These are phyloP conservation scores for Backusella morwellensis DNA, from an alignment of 192 early-diverging fungal genomes.

Conservation along the genomic window DNA sequence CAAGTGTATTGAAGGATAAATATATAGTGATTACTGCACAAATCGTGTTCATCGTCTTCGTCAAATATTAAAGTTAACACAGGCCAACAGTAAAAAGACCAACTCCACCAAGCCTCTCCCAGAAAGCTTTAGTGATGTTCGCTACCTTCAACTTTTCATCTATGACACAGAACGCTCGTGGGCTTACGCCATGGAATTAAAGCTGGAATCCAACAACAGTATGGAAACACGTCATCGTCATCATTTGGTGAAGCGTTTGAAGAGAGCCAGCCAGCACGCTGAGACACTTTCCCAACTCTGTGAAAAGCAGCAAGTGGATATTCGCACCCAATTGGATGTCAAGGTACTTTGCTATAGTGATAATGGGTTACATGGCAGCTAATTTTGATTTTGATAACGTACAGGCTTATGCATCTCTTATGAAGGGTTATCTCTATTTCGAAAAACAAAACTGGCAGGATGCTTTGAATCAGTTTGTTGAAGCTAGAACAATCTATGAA, in stretches of 20 bases:
- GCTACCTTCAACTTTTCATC: constrained; percentile 59
- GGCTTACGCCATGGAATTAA: constrained; percentile 79
- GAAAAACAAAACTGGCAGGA: constrained; percentile 69
- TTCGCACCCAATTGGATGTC: constrained; percentile 51
- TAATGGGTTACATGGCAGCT: no score
- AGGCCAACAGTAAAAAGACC: constrained; percentile 47
- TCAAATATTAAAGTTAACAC: constrained; percentile 46
- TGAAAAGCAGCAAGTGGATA: constrained; percentile 46
- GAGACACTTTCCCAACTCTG: constrained; percentile 46
- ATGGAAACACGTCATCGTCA: constrained; percentile 65
- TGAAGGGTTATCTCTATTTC: constrained; percentile 65
- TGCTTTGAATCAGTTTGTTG: constrained; percentile 60
- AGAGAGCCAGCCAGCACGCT: constrained; percentile 57
- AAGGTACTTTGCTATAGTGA: constrained; percentile 33
- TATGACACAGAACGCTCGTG: constrained; percentile 75
- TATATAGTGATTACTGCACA: constrained; percentile 61
- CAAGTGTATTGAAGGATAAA: not conserved
- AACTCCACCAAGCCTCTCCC: constrained; percentile 51
- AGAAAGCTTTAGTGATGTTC: constrained; percentile 43
- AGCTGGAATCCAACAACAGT: constrained; percentile 48
- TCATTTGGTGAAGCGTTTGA: constrained; percentile 62
- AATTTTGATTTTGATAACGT: not conserved
- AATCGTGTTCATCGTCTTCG: constrained; percentile 61
- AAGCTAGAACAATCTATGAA: constrained; percentile 68
- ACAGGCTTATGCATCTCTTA: constrained; percentile 65